phyloP scores from a whole-genome alignment of 78 protist species.

The Dictyostelium brefeldianum region DNA sequence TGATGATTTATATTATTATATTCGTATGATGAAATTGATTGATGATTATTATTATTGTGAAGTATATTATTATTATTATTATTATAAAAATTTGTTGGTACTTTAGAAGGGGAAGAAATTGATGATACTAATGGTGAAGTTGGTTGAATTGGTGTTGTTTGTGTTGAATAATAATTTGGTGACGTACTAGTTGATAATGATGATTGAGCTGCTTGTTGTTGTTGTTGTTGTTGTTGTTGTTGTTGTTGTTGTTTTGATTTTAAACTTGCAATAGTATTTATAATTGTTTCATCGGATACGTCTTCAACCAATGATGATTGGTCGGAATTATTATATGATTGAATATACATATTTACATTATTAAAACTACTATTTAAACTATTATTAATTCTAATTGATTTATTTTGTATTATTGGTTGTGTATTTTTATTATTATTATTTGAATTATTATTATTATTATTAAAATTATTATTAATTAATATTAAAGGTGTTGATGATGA shows the following conservation, averaged over 20 bases:
- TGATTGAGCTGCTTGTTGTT: not conserved
- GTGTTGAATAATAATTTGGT: not conserved
- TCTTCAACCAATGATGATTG: not conserved
- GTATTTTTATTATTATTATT: not conserved
- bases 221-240: not conserved
- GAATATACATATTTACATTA: conserved; percentile 10
- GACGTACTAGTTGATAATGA: not conserved
- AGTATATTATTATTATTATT: not conserved
- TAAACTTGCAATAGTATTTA: conserved; percentile 23
- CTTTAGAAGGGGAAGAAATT: not conserved
- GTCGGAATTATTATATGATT: not conserved
- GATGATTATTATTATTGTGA: not conserved
- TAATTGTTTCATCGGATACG: conserved; percentile 9
- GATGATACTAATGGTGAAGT: not conserved
- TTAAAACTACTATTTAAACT: conserved; percentile 13
- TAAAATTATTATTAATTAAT: not conserved
- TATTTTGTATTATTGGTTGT: not conserved
- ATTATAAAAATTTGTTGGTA: not conserved
- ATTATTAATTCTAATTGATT: not conserved
- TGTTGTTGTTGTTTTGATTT: not conserved
- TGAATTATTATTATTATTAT: not conserved
- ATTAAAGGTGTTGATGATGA: not conserved
- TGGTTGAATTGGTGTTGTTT: conserved; percentile 2
- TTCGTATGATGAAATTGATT: not conserved
- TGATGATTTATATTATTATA: not conserved